These are phyloP conservation scores for Schwanniomyces polymorphus DNA, from an alignment of 805 yeast species.

Conservation along the genomic window DNA sequence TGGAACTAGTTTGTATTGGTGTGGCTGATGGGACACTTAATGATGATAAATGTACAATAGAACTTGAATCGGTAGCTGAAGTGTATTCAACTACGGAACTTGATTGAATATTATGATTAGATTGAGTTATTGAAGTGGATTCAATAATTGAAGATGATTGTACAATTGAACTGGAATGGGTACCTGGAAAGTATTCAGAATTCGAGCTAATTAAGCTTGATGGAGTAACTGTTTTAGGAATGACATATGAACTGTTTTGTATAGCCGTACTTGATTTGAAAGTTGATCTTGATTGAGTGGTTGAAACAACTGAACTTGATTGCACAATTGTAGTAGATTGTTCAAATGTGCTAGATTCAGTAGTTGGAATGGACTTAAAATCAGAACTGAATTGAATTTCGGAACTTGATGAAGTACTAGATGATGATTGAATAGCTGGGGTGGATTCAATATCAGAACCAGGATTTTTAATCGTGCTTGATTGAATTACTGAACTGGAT, in stretches of 20 bases:
- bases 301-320: background rate
- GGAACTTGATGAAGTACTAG: background rate
- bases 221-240: background rate
- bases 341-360: background rate
- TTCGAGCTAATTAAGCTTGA: too few relatives aligned
- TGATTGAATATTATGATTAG: conserved; percentile 18
- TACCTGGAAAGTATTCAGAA: too few relatives aligned
- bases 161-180: background rate
- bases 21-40: background rate
- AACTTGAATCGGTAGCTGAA: too few relatives aligned
- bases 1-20: background rate
- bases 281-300: conserved; percentile 10
- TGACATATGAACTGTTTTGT: background rate
- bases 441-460: background rate
- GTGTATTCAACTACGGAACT: background rate
- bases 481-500: background rate
- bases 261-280: background rate
- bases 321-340: background rate
- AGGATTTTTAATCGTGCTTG: too few relatives aligned
- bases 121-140: background rate
- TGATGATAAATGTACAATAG: too few relatives aligned
- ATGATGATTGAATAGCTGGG: background rate
- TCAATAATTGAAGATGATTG: background rate
- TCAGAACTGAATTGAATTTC: too few relatives aligned
- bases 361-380: too few relatives aligned